Evolutionary conservation across 805 yeast species (phyloP).

Genomic region (Myxozyma sirexii): DNA sequence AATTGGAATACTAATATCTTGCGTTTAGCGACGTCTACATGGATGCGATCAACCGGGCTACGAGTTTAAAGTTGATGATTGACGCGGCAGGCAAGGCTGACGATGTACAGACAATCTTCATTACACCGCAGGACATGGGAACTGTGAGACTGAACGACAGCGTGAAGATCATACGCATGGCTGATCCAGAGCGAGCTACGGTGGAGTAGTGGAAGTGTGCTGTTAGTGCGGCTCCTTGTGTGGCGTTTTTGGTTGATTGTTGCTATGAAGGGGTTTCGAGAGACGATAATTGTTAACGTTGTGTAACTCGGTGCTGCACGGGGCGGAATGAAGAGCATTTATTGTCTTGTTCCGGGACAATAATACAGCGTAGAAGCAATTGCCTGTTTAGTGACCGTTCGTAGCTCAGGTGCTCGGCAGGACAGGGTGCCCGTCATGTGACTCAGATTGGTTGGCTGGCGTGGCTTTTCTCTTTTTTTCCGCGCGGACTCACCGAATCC

Average conservation of each 20-base stretch:
- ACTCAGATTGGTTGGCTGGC: constrained; percentile 10
- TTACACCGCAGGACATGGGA: constrained; percentile 89
- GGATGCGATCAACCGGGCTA: constrained; percentile 88
- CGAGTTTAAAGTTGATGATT: constrained; percentile 73
- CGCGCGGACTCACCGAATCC: not conserved
- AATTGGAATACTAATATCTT: not conserved
- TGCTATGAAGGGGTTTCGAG: too few species aligned
- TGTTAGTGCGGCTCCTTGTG: not conserved
- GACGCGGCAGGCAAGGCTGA: constrained; percentile 64
- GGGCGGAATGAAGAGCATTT: too few species aligned
- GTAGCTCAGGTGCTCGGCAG: not conserved
- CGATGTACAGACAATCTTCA: constrained; percentile 82
- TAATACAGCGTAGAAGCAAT: too few species aligned
- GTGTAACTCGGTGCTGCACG: too few species aligned
- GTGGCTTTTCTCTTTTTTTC: constrained; percentile 6
- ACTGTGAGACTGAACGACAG: constrained; percentile 64
- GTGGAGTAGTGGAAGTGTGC: not conserved
- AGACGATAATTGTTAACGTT: too few species aligned
- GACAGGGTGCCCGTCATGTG: constrained; percentile 3
- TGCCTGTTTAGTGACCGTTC: not conserved
- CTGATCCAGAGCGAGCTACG: constrained; percentile 40
- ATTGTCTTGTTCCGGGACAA: too few species aligned
- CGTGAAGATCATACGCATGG: constrained; percentile 42
- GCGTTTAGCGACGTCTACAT: constrained; percentile 73
- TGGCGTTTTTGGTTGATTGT: not conserved